Percentiles rank a stretch among this genome's conserved stretches.
phyloP scores from a whole-genome alignment of 139 green algal species.

The Chlamydomonas sp. region DNA sequence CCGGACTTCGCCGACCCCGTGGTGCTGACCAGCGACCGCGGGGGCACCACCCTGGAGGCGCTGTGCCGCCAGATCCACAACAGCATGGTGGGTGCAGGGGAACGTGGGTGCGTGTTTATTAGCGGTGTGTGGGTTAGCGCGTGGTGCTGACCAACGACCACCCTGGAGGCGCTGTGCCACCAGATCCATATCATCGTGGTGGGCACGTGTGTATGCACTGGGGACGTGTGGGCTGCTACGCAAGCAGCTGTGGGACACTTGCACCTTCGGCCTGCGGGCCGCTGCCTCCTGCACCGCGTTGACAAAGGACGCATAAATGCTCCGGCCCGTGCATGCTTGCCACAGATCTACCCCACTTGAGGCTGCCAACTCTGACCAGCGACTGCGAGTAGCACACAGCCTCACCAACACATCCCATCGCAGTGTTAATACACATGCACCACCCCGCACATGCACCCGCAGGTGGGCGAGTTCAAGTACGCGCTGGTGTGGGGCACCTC shows the following conservation, averaged over 20 bases:
- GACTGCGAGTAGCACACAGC: background rate
- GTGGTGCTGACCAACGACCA: background rate
- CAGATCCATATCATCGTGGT: too few relatives aligned
- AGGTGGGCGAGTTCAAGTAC: constrained; percentile 93
- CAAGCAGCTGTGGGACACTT: too few relatives aligned
- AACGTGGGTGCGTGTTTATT: background rate
- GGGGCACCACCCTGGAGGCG: constrained; percentile 87
- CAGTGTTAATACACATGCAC: background rate
- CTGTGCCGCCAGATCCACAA: constrained; percentile 91
- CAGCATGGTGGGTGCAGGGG: constrained; percentile 69
- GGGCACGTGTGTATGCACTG: too few relatives aligned
- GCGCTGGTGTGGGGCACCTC: constrained; percentile 94
- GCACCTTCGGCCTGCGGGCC: too few relatives aligned
- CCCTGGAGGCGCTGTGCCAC: too few relatives aligned
- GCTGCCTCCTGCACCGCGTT: too few relatives aligned
- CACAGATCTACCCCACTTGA: too few relatives aligned
- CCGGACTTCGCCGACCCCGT: constrained; percentile 97
- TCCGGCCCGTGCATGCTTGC: too few relatives aligned
- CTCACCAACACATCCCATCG: background rate
- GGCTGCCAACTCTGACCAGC: background rate
- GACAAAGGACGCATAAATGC: too few relatives aligned
- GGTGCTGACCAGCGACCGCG: constrained; percentile 88
- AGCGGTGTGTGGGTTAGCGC: background rate
- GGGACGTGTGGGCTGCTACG: too few relatives aligned
- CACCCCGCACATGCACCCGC: constrained; percentile 81